A percentile compares a stretch with the other conserved stretches of the same genome.
These are phyloP conservation scores for Penicillium dipodomyicola DNA, from an alignment of 495 filamentous ascomycete genomes.

Conservation along the genomic window DNA sequence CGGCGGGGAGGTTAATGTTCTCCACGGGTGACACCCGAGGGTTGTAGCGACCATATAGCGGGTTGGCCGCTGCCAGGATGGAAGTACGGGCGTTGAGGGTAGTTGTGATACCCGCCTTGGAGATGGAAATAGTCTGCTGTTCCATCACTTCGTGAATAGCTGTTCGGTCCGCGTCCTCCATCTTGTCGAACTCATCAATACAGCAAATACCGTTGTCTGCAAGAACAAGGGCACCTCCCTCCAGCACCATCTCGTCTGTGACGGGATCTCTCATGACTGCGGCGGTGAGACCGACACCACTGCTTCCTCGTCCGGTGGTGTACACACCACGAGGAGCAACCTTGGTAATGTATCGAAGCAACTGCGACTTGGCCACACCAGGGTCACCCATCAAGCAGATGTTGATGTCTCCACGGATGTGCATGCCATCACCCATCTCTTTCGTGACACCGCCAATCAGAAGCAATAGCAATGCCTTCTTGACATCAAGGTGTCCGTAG, in stretches of 20 bases:
- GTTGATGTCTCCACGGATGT: constrained; percentile 97
- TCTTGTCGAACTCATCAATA: constrained; percentile 99
- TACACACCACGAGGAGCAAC: constrained; percentile 96
- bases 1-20: constrained; percentile 97
- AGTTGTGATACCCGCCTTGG: constrained; percentile 95
- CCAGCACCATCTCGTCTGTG: constrained; percentile 97
- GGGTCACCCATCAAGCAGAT: constrained; percentile 99
- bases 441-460: constrained; percentile 96
- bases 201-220: constrained; percentile 99
- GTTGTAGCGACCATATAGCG: constrained; percentile 96
- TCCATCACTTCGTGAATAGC: constrained; percentile 99
- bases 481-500: constrained; percentile 93
- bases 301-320: constrained; percentile 93
- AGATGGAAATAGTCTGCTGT: constrained; percentile 98
- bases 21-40: constrained; percentile 93
- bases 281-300: constrained; percentile 94
- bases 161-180: constrained; percentile 94
- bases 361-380: constrained; percentile 97
- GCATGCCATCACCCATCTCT: constrained; percentile 96
- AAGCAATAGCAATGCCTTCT: constrained; percentile 92
- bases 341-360: constrained; percentile 97
- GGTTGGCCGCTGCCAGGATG: constrained; percentile 97
- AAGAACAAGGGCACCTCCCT: constrained; percentile 91
- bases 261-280: constrained; percentile 98
- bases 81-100: constrained; percentile 94